Conservation (phyloP, 1,284 basidiomycete species). For the Mycena sp. region DNA sequence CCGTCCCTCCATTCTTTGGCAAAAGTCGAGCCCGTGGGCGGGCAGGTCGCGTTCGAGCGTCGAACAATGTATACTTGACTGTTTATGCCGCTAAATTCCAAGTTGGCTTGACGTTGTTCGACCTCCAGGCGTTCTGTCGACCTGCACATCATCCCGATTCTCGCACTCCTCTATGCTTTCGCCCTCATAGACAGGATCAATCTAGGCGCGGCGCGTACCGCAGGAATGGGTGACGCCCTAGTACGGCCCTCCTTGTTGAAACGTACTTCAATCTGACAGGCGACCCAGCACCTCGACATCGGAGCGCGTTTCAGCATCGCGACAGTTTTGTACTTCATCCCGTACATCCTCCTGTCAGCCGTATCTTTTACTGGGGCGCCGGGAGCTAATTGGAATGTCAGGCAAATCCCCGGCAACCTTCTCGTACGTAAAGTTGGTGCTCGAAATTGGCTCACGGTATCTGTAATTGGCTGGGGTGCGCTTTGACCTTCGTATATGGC, state of each 20-base stretch:
- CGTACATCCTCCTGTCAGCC: conserved; percentile 46
- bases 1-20: neutral
- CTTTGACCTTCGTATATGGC: neutral
- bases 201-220: conserved; percentile 52
- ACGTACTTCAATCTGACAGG: neutral
- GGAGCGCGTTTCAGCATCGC: conserved; percentile 47
- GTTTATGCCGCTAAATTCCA: neutral
- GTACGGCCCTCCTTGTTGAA: conserved; percentile 32
- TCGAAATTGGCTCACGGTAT: conserved; percentile 51
- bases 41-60: conserved; percentile 37
- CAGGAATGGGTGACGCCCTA: conserved; percentile 53
- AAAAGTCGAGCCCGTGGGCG: neutral
- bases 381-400: conserved; percentile 20
- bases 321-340: conserved; percentile 49
- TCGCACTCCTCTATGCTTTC: conserved; percentile 51
- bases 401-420: conserved; percentile 53
- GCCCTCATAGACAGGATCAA: conserved; percentile 55
- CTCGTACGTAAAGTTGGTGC: conserved; percentile 49
- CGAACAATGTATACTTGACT: conserved; percentile 45
- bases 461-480: conserved; percentile 48
- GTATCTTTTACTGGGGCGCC: neutral
- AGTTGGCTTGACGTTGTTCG: neutral
- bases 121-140: conserved; percentile 49
- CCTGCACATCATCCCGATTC: conserved; percentile 51
- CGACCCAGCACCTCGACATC: conserved; percentile 38